phyloP scores from a whole-genome alignment of 148 eudicot genomes.

The Nyssa sinensis region DNA sequence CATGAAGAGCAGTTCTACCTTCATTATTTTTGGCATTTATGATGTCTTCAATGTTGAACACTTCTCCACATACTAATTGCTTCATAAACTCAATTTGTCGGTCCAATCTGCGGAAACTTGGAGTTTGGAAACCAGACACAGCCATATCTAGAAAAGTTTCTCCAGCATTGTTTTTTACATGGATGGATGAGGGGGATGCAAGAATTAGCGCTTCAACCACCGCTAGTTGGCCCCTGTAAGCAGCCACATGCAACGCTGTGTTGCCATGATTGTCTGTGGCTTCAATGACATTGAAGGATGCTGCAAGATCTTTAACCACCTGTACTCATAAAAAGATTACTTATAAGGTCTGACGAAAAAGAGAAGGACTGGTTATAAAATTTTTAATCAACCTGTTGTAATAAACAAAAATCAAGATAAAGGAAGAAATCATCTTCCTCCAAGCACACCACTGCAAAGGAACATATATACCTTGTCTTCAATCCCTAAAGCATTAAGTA shows the following conservation, averaged over 20 bases:
- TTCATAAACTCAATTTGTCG: slow-evolving; percentile 75
- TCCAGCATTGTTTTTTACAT: slow-evolving; percentile 58
- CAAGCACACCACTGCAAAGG: background rate
- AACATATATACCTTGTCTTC: background rate
- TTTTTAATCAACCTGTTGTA: background rate
- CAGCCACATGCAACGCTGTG: slow-evolving; percentile 85
- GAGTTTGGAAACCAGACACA: slow-evolving; percentile 72
- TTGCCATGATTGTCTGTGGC: slow-evolving; percentile 77
- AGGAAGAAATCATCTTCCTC: background rate
- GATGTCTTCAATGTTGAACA: slow-evolving; percentile 50
- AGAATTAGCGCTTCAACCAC: slow-evolving; percentile 69
- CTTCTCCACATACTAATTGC: slow-evolving; percentile 42
- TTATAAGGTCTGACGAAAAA: too few species aligned
- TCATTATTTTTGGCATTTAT: slow-evolving; percentile 53
- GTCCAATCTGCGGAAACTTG: slow-evolving; percentile 74
- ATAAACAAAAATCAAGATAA: background rate
- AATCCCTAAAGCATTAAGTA: background rate
- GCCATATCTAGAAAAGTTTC: slow-evolving; percentile 82
- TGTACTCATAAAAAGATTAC: slow-evolving; percentile 35
- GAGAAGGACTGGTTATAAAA: slow-evolving; percentile 3
- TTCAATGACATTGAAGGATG: slow-evolving; percentile 56
- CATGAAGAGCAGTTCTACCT: slow-evolving; percentile 80
- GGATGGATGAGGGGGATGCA: slow-evolving; percentile 59
- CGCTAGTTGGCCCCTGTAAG: slow-evolving; percentile 72
- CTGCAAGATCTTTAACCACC: slow-evolving; percentile 66